phyloP scores from a whole-genome alignment of 2,329 filamentous ascomycete species.

The Myriosclerotinia curreyana region DNA sequence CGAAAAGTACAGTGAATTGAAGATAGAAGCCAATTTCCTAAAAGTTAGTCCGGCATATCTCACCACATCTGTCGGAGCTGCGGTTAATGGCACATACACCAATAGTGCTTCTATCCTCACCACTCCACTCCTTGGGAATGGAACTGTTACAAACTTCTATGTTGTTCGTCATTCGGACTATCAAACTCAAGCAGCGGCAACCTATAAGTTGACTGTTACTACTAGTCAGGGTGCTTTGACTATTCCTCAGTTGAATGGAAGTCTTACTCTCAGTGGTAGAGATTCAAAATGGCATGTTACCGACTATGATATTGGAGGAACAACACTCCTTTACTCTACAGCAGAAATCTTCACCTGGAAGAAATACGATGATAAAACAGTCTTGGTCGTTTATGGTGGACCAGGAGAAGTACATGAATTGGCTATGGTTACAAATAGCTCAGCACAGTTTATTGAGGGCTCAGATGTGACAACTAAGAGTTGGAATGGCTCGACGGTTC shows the following conservation, averaged over 20 bases:
- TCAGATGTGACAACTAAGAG: conserved; percentile 37
- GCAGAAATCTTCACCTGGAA: conserved; percentile 71
- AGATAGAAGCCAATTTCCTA: conserved; percentile 72
- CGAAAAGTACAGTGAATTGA: conserved; percentile 78
- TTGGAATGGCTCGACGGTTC: conserved; percentile 46
- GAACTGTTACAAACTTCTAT: conserved; percentile 58
- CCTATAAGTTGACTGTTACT: conserved; percentile 61
- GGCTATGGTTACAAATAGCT: conserved; percentile 44
- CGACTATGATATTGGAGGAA: conserved; percentile 62
- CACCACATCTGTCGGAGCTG: conserved; percentile 52
- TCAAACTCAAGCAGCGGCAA: conserved; percentile 52
- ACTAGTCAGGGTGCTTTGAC: conserved; percentile 56
- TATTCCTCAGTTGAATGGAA: conserved; percentile 57
- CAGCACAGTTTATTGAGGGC: conserved; percentile 38
- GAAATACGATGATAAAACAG: conserved; percentile 55
- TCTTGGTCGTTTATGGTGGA: conserved; percentile 63
- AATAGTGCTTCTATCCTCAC: conserved; percentile 50
- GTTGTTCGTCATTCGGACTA: conserved; percentile 65
- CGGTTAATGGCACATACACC: conserved; percentile 46
- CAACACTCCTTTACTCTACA: conserved; percentile 62
- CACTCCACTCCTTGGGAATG: conserved; percentile 58
- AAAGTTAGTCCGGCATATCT: conserved; percentile 70
- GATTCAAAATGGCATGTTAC: conserved; percentile 67
- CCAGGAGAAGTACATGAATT: conserved; percentile 62
- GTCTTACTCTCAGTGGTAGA: conserved; percentile 56